Conservation (phyloP, 2,329 filamentous ascomycete species). For the Cercospora citrullina region DNA sequence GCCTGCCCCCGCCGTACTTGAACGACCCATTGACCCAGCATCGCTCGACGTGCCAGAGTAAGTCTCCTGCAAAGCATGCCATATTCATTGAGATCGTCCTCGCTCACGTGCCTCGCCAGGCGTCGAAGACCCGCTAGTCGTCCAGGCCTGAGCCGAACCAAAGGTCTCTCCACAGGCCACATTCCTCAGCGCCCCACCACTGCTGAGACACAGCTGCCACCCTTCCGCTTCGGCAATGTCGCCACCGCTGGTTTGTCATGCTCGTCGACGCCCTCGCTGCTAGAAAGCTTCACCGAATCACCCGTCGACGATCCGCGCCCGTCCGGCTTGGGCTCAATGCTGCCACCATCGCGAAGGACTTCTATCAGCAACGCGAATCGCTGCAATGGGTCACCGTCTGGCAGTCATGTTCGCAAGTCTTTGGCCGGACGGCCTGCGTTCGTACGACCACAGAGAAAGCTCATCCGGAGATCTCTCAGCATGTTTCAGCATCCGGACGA, state of each 20-base stretch:
- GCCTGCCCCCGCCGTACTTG: slow-evolving; percentile 21
- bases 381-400: slow-evolving; percentile 73
- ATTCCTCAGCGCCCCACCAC: slow-evolving; percentile 59
- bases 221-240: slow-evolving; percentile 72
- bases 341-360: slow-evolving; percentile 64
- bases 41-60: slow-evolving; percentile 37
- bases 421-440: slow-evolving; percentile 53
- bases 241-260: slow-evolving; percentile 35
- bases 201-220: slow-evolving; percentile 65
- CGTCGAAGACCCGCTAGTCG: slow-evolving; percentile 54
- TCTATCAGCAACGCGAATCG: slow-evolving; percentile 62
- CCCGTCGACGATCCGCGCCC: slow-evolving; percentile 70
- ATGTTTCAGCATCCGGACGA: slow-evolving; percentile 96
- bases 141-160: slow-evolving; percentile 72
- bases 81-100: slow-evolving; percentile 13
- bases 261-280: slow-evolving; percentile 66
- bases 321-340: slow-evolving; percentile 53
- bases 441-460: slow-evolving; percentile 75
- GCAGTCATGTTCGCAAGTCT: slow-evolving; percentile 67
- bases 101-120: slow-evolving; percentile 30
- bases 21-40: slow-evolving; percentile 24
- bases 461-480: slow-evolving; percentile 88
- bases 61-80: slow-evolving; percentile 16
- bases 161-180: slow-evolving; percentile 69
- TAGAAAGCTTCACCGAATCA: slow-evolving; percentile 79